Conservation (phyloP, 2,329 filamentous ascomycete genomes). For the Diaporthe sp. region DNA sequence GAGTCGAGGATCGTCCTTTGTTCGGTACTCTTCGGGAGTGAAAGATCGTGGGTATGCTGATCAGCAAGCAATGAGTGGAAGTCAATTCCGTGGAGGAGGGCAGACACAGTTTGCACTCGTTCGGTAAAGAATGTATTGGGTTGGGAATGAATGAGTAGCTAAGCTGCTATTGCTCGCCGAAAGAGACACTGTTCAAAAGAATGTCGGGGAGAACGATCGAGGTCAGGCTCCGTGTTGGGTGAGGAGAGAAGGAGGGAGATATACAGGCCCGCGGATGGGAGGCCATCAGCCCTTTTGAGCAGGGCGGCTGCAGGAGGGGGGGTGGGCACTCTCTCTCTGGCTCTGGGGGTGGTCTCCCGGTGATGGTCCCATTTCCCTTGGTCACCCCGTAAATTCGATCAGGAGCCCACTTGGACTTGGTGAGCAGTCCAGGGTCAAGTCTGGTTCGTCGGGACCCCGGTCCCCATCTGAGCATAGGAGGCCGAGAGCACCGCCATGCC, state of each 20-base stretch:
- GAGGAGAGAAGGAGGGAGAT: constrained; percentile 40
- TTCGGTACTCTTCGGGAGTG: constrained; percentile 42
- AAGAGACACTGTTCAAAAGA: constrained; percentile 42
- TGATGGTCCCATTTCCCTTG: constrained; percentile 41
- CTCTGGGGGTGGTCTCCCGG: constrained; percentile 9
- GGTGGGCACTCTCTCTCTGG: neutral
- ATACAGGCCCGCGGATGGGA: constrained; percentile 37
- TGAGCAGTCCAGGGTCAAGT: constrained; percentile 38
- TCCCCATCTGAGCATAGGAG: constrained; percentile 28
- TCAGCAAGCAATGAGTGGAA: constrained; percentile 47
- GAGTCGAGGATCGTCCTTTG: constrained; percentile 40
- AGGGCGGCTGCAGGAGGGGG: constrained; percentile 38
- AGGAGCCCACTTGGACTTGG: constrained; percentile 34
- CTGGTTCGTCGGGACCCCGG: constrained; percentile 31
- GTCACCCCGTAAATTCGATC: constrained; percentile 40
- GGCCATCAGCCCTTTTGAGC: constrained; percentile 41
- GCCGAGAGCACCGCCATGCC: constrained; percentile 36
- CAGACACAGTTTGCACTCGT: constrained; percentile 50
- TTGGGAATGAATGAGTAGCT: constrained; percentile 43
- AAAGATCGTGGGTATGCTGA: constrained; percentile 41
- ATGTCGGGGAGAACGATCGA: constrained; percentile 42
- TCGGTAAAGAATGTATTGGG: constrained; percentile 48
- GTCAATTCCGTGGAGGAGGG: constrained; percentile 50
- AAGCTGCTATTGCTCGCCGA: constrained; percentile 40
- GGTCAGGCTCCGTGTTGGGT: constrained; percentile 40